Conservation (phyloP, 306 rosid species). For the Malus asiatica region DNA sequence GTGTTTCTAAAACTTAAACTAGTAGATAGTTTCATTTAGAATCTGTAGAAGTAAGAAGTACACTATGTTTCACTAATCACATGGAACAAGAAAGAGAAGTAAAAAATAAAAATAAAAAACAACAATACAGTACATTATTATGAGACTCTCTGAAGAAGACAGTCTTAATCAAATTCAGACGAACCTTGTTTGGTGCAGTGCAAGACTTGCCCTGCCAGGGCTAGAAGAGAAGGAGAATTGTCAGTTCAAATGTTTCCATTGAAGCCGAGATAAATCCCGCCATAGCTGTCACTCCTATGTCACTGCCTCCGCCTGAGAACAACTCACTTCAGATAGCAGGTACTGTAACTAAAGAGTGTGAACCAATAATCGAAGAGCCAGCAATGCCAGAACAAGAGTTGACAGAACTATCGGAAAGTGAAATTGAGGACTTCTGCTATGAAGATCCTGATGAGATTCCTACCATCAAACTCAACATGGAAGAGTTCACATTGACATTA, state of each 20-base stretch:
- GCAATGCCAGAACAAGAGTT: constrained; percentile 65
- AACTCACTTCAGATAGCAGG: constrained; percentile 24
- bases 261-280: constrained; percentile 28
- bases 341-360: constrained; percentile 32
- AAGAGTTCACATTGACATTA: constrained; percentile 29
- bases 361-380: constrained; percentile 92
- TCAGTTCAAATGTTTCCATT: constrained; percentile 35
- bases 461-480: constrained; percentile 33
- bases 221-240: constrained; percentile 62
- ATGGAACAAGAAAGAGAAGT: not conserved
- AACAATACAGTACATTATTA: not conserved
- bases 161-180: constrained; percentile 5
- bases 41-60: not conserved
- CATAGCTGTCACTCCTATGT: constrained; percentile 26
- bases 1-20: not conserved
- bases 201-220: constrained; percentile 88
- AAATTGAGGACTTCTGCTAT: constrained; percentile 59
- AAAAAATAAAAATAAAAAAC: no score
- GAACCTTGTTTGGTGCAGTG: constrained; percentile 48
- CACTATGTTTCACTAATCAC: not conserved
- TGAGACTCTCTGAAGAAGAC: not conserved
- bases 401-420: constrained; percentile 45
- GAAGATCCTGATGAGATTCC: constrained; percentile 76
- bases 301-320: constrained; percentile 44
- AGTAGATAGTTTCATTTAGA: constrained; percentile 8